Percentiles rank a stretch among this genome's conserved stretches.
Conservation (phyloP, 768 basidiomycete genomes). For the Suillus americanus region DNA sequence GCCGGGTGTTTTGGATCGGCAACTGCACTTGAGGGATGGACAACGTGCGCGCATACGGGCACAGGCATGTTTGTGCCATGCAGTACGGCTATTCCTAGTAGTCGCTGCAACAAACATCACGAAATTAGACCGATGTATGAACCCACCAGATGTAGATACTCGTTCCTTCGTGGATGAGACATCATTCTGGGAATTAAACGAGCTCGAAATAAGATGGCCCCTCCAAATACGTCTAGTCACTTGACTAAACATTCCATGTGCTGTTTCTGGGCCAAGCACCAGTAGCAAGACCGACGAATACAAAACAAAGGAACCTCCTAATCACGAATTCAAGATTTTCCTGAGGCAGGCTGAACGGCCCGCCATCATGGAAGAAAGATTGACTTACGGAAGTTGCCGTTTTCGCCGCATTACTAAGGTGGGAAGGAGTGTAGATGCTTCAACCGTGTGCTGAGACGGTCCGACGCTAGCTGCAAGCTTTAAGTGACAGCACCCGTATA, state of each 20-base stretch:
- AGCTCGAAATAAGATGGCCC: not conserved
- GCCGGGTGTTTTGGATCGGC: not conserved
- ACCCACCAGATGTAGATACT: not conserved
- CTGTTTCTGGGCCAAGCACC: not conserved
- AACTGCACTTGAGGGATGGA: not conserved
- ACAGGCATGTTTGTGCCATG: not conserved
- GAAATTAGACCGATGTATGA: not conserved
- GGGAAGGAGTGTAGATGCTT: not conserved
- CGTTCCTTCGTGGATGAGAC: not conserved
- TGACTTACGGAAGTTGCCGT: not conserved
- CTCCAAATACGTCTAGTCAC: not conserved
- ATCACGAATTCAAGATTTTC: not conserved
- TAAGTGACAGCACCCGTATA: slow-evolving; percentile 4
- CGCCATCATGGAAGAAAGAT: not conserved
- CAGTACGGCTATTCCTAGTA: not conserved
- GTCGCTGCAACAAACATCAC: not conserved
- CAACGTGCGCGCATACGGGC: not conserved
- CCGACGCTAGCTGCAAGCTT: not conserved
- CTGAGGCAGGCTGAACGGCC: not conserved
- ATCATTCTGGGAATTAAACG: not conserved
- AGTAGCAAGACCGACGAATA: not conserved
- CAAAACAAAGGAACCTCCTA: not conserved
- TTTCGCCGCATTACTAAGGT: not conserved
- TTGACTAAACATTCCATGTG: not conserved
- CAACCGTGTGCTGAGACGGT: not conserved